Conservation (phyloP, 257 asterid genomes). For the Ophiorrhiza pumila region DNA sequence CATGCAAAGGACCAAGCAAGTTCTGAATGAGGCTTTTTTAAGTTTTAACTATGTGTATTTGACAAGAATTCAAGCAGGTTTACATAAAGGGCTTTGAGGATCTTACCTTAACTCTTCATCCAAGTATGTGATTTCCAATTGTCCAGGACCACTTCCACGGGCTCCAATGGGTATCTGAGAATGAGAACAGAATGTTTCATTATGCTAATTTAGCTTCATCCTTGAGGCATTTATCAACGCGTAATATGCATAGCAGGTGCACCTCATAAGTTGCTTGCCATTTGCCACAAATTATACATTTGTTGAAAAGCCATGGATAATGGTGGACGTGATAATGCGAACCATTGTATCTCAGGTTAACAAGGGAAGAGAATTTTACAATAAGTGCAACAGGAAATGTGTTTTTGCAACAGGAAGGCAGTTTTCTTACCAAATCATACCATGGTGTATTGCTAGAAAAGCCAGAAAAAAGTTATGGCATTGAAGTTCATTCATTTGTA, state of each 20-base stretch:
- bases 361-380: too few relatives aligned
- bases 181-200: neutral
- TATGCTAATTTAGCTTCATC: neutral
- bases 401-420: too few relatives aligned
- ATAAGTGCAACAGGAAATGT: too few relatives aligned
- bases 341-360: too few relatives aligned
- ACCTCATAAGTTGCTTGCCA: neutral
- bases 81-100: neutral
- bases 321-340: neutral
- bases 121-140: constrained; percentile 60
- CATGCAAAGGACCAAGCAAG: too few relatives aligned
- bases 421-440: too few relatives aligned
- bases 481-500: too few relatives aligned
- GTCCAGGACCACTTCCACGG: constrained; percentile 73
- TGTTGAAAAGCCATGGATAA: neutral
- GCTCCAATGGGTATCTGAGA: constrained; percentile 49
- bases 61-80: neutral
- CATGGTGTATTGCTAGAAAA: too few relatives aligned
- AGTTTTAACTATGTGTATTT: neutral
- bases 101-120: constrained; percentile 58
- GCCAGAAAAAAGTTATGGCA: neutral
- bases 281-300: neutral
- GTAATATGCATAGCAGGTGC: neutral
- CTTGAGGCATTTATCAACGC: neutral
- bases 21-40: too few relatives aligned